Conservation (phyloP, 345 rosid species). For the Cardamine occulta region DNA sequence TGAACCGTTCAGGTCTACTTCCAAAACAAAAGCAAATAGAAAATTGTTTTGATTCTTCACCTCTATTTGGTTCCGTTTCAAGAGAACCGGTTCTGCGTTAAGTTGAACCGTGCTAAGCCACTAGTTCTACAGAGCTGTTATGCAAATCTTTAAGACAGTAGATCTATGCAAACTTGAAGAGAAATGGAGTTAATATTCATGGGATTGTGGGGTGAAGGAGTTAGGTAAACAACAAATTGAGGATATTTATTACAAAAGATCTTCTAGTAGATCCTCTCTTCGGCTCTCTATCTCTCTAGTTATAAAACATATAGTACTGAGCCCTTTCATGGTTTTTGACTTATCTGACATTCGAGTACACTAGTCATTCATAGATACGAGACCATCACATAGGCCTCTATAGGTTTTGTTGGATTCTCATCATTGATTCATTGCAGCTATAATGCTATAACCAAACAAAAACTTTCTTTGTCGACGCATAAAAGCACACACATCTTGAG, state of each 20-base stretch:
- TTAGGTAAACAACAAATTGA: slow-evolving; percentile 33
- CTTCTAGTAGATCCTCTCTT: slow-evolving; percentile 28
- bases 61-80: slow-evolving; percentile 3
- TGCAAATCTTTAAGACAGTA: slow-evolving; percentile 13
- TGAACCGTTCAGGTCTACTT: neutral
- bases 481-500: slow-evolving; percentile 18
- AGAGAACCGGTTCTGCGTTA: neutral
- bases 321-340: slow-evolving; percentile 23
- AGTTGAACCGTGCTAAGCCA: slow-evolving; percentile 7
- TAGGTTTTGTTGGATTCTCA: slow-evolving; percentile 35
- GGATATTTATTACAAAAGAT: slow-evolving; percentile 26
- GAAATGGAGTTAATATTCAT: slow-evolving; percentile 18
- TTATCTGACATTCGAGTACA: slow-evolving; percentile 32
- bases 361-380: slow-evolving; percentile 24
- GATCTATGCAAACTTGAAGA: slow-evolving; percentile 22
- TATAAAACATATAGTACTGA: slow-evolving; percentile 12
- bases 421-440: slow-evolving; percentile 21
- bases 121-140: neutral
- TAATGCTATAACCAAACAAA: slow-evolving; percentile 33
- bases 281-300: slow-evolving; percentile 17
- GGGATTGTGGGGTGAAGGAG: slow-evolving; percentile 20
- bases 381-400: slow-evolving; percentile 28
- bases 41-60: slow-evolving; percentile 10
- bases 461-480: slow-evolving; percentile 22
- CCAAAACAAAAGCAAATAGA: slow-evolving; percentile 2